Evolutionary conservation across 352 stramenopile genomes (phyloP).

Genomic region (Phytophthora vignae): DNA sequence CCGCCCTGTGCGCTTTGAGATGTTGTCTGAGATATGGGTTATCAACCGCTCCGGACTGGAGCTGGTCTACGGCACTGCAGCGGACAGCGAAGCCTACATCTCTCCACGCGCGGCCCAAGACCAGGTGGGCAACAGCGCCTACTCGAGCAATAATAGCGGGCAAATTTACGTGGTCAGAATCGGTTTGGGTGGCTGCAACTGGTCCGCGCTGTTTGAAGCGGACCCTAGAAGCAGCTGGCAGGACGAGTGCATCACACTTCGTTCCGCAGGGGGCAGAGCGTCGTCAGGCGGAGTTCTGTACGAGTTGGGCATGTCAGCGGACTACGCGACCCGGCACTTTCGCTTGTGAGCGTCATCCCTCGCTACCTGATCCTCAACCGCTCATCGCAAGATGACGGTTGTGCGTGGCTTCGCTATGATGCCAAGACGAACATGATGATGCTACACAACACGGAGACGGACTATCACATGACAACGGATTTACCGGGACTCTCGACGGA

Average conservation of each 20-base stretch:
- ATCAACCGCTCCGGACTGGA: constrained; percentile 85
- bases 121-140: constrained; percentile 77
- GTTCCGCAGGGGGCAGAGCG: constrained; percentile 34
- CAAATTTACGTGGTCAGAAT: constrained; percentile 63
- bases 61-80: constrained; percentile 75
- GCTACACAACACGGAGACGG: too few species aligned
- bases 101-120: constrained; percentile 58
- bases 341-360: constrained; percentile 84
- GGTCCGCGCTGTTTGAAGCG: constrained; percentile 76
- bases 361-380: constrained; percentile 82
- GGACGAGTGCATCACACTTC: constrained; percentile 79
- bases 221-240: constrained; percentile 84
- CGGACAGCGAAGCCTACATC: constrained; percentile 68
- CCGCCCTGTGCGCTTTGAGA: constrained; percentile 43
- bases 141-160: constrained; percentile 50
- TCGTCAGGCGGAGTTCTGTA: constrained; percentile 63
- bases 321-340: constrained; percentile 86
- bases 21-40: constrained; percentile 76
- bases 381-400: too few species aligned
- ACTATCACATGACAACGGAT: too few species aligned
- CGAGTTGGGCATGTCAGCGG: constrained; percentile 82
- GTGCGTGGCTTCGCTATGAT: too few species aligned
- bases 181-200: constrained; percentile 61
- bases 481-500: too few species aligned
- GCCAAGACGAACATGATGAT: too few species aligned